A percentile compares a stretch with the other conserved stretches of the same genome.
Conservation (phyloP, 495 filamentous ascomycete genomes). For the Saxophila tyrrhenica region DNA sequence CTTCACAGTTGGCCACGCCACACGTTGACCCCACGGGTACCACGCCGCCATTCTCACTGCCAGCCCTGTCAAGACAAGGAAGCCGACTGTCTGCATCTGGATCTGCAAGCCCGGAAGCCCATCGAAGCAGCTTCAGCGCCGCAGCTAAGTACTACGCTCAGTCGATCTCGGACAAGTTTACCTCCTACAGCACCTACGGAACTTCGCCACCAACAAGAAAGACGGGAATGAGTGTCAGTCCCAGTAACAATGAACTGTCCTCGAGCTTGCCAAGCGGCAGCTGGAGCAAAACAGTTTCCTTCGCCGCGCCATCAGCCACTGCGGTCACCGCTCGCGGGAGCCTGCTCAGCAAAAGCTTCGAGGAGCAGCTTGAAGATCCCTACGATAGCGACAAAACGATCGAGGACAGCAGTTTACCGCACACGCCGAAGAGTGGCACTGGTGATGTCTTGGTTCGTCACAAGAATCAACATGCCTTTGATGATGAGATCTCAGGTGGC, state of each 20-base stretch:
- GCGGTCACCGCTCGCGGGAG: not conserved
- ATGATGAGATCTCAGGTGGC: not conserved
- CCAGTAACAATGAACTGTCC: slow-evolving; percentile 6
- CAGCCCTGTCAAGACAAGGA: not conserved
- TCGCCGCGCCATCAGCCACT: slow-evolving; percentile 7
- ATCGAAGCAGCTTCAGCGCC: slow-evolving; percentile 19
- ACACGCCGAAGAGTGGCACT: slow-evolving; percentile 4
- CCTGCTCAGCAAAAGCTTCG: slow-evolving; percentile 3
- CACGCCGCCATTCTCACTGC: slow-evolving; percentile 10
- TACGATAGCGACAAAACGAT: slow-evolving; percentile 19
- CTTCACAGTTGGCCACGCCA: slow-evolving; percentile 12
- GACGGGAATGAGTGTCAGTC: slow-evolving; percentile 8
- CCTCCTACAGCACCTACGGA: slow-evolving; percentile 14
- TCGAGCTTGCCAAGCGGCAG: slow-evolving; percentile 9
- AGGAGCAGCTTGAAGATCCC: not conserved
- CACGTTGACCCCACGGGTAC: slow-evolving; percentile 5
- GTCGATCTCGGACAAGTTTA: slow-evolving; percentile 16
- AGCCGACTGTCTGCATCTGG: slow-evolving; percentile 3
- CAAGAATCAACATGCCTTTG: slow-evolving; percentile 4
- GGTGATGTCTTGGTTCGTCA: not conserved
- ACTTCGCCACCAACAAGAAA: slow-evolving; percentile 15
- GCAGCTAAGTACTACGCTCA: slow-evolving; percentile 17
- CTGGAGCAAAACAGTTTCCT: slow-evolving; percentile 19
- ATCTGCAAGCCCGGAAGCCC: slow-evolving; percentile 9
- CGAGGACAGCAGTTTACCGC: slow-evolving; percentile 14